phyloP scores from a whole-genome alignment of 176 grass and related monocot genomes.

The Aegilops tauschii region DNA sequence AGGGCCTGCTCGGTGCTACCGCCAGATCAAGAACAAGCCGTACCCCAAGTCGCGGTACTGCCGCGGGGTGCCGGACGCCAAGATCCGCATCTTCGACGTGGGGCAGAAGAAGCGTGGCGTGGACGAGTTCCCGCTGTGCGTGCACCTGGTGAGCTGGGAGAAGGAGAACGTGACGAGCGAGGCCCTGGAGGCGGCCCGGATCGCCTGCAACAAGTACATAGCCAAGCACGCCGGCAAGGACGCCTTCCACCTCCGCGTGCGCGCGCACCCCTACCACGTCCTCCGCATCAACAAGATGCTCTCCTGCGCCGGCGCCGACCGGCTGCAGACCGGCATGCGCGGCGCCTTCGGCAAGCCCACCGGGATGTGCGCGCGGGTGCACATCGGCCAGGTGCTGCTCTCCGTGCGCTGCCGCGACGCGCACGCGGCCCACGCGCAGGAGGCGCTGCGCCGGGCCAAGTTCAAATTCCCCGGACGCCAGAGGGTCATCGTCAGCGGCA shows the following conservation, averaged over 20 bases:
- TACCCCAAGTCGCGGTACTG: slow-evolving; percentile 50
- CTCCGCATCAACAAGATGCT: slow-evolving; percentile 70
- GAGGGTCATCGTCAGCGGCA: slow-evolving; percentile 40
- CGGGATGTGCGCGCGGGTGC: slow-evolving; percentile 39
- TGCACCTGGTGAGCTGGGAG: slow-evolving; percentile 58
- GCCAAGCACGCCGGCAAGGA: slow-evolving; percentile 47
- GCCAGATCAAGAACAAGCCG: slow-evolving; percentile 59
- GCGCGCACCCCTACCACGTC: slow-evolving; percentile 50
- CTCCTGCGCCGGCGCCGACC: slow-evolving; percentile 55
- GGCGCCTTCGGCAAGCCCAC: slow-evolving; percentile 50
- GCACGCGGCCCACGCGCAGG: slow-evolving; percentile 14
- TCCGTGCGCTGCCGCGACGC: slow-evolving; percentile 48
- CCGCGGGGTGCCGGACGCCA: slow-evolving; percentile 47
- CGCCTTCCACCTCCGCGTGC: slow-evolving; percentile 48
- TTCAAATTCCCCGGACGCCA: slow-evolving; percentile 47
- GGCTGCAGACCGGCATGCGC: slow-evolving; percentile 53
- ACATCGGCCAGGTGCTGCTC: slow-evolving; percentile 51
- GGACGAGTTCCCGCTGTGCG: slow-evolving; percentile 47
- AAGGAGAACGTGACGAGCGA: slow-evolving; percentile 59
- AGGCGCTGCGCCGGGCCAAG: slow-evolving; percentile 51
- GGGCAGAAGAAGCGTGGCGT: slow-evolving; percentile 46
- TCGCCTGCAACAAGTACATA: slow-evolving; percentile 73
- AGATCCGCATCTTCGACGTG: slow-evolving; percentile 57
- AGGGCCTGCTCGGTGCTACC: slow-evolving; percentile 54
- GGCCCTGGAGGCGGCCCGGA: slow-evolving; percentile 45